Conservation (phyloP, 2,329 filamentous ascomycete genomes). For the Trichoderma harzianum region DNA sequence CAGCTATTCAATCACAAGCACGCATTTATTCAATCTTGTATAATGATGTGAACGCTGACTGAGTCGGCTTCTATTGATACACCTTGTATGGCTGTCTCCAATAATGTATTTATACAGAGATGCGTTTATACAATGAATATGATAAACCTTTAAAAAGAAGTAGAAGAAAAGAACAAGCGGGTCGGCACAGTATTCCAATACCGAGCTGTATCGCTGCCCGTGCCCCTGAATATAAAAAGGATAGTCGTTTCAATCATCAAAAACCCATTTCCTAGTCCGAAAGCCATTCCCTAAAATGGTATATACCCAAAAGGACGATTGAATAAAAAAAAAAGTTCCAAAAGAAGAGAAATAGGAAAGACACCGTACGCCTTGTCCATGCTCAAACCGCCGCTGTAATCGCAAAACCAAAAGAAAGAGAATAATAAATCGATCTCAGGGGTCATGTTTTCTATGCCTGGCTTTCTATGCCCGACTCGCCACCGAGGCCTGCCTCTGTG, state of each 20-base stretch:
- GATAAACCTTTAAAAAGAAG: neutral
- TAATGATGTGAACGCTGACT: neutral
- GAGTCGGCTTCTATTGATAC: neutral
- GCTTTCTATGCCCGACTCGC: slow-evolving; percentile 42
- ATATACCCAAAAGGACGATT: neutral
- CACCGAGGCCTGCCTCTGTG: slow-evolving; percentile 46
- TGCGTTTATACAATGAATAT: neutral
- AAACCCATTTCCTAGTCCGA: neutral
- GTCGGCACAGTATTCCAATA: neutral
- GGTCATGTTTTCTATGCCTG: neutral
- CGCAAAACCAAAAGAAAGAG: neutral
- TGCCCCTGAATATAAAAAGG: neutral
- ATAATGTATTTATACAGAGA: neutral
- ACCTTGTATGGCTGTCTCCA: neutral
- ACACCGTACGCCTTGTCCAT: neutral
- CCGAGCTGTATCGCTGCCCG: neutral
- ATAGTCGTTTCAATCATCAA: neutral
- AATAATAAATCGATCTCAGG: neutral
- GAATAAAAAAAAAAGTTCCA: neutral
- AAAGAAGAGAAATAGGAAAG: neutral
- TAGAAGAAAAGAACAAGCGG: neutral
- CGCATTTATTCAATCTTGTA: neutral
- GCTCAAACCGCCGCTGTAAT: neutral
- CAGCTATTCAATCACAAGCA: neutral
- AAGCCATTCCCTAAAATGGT: neutral